A percentile compares a stretch with the other conserved stretches of the same genome.
Evolutionary conservation across 345 rosid species (phyloP).

Genomic region (Heritiera littoralis): DNA sequence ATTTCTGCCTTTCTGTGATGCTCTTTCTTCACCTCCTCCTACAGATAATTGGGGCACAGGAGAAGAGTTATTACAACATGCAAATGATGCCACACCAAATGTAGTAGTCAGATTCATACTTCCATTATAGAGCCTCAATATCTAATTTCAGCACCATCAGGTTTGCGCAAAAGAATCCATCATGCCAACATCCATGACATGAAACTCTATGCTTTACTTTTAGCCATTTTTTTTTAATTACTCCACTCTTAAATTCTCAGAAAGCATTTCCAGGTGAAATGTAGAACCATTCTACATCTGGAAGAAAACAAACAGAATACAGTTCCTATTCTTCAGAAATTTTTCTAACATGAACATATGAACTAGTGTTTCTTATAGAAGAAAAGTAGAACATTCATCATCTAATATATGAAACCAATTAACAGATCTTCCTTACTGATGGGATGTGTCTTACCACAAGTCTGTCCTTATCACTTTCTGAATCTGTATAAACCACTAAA

Average conservation of each 20-base stretch:
- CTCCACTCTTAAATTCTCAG: not conserved
- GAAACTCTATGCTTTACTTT: not conserved
- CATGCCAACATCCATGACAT: not conserved
- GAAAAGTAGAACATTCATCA: not conserved
- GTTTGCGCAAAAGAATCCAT: conserved; percentile 1
- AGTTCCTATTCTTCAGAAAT: conserved; percentile 1
- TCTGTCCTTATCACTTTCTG: conserved; percentile 54
- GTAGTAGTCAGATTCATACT: conserved; percentile 4
- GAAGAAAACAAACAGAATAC: conserved; percentile 13
- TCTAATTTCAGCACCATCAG: conserved; percentile 1
- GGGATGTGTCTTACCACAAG: conserved; percentile 59
- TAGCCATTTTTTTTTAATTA: not conserved
- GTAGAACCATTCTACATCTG: not conserved
- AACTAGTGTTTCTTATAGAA: conserved; percentile 6
- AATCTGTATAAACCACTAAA: conserved; percentile 66
- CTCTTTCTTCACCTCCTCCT: conserved; percentile 79
- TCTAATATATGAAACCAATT: conserved; percentile 3
- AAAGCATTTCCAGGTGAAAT: conserved; percentile 1
- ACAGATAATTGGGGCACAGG: conserved; percentile 14
- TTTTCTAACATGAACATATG: not conserved
- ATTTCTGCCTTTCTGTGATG: conserved; percentile 45
- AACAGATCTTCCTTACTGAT: conserved; percentile 6
- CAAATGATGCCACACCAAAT: not conserved
- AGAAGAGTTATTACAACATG: conserved; percentile 12
- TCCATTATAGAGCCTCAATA: not conserved